Percentiles rank a stretch among this genome's conserved stretches.
phyloP scores from a whole-genome alignment of 331 rosid genomes.

The Quercus tomentella region DNA sequence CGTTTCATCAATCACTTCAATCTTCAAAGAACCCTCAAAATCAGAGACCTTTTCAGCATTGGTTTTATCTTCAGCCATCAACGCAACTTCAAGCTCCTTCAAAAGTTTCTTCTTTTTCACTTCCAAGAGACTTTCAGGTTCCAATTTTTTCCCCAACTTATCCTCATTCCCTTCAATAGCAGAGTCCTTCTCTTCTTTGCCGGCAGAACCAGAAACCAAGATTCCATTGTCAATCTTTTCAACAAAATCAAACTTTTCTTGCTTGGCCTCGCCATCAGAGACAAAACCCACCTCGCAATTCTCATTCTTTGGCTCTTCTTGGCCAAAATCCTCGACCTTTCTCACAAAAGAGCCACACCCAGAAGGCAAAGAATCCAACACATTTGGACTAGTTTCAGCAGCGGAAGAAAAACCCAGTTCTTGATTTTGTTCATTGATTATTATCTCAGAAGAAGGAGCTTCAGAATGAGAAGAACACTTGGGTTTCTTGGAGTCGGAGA shows the following conservation, averaged over 20 bases:
- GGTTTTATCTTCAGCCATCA: constrained; percentile 32
- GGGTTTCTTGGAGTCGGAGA: constrained; percentile 2
- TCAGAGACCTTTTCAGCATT: neutral
- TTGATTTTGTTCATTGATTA: neutral
- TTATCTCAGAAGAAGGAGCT: neutral
- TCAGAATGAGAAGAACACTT: neutral
- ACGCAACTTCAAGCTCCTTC: constrained; percentile 54
- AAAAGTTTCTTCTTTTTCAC: constrained; percentile 49
- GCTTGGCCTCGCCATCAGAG: neutral
- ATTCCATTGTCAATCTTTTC: neutral
- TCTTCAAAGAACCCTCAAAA: constrained; percentile 32
- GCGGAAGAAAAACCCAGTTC: neutral
- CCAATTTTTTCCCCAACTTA: constrained; percentile 10
- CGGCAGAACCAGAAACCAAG: constrained; percentile 5
- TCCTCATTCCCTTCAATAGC: neutral
- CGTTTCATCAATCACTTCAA: constrained; percentile 79
- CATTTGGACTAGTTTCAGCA: neutral
- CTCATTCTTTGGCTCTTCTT: neutral
- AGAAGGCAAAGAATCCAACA: constrained; percentile 14
- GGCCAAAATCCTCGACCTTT: constrained; percentile 4
- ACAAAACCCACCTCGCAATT: neutral
- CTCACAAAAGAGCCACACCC: neutral
- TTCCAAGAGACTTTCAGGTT: constrained; percentile 27
- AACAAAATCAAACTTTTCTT: neutral
- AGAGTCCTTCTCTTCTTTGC: neutral